Percentiles rank a stretch among this genome's conserved stretches.
These are phyloP conservation scores for Aspergillus sergii DNA, from an alignment of 2,329 filamentous ascomycete species.

Conservation along the genomic window DNA sequence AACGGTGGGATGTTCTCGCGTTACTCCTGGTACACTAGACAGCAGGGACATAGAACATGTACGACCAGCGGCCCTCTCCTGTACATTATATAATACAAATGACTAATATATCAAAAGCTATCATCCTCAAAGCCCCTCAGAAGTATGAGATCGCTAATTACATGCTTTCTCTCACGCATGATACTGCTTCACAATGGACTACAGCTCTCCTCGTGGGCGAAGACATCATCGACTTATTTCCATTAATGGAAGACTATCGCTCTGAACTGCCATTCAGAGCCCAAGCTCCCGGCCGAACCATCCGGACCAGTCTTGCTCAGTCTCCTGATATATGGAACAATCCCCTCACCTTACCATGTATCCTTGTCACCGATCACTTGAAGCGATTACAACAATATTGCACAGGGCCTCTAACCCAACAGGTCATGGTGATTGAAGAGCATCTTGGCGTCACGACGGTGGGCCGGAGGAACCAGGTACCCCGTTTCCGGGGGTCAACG, in stretches of 20 bases:
- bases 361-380: not conserved
- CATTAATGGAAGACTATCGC: not conserved
- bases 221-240: not conserved
- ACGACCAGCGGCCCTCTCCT: not conserved
- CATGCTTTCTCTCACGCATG: constrained; percentile 9
- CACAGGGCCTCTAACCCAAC: not conserved
- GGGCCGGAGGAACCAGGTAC: not conserved
- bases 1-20: not conserved
- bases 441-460: not conserved
- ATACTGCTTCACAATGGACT: not conserved
- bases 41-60: not conserved
- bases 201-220: not conserved
- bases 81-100: not conserved
- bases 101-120: not conserved
- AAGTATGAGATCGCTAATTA: constrained; percentile 12
- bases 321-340: not conserved
- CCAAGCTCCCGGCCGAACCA: not conserved
- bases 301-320: not conserved
- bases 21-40: not conserved
- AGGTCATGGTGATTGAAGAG: not conserved
- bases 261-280: not conserved
- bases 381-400: not conserved
- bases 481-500: not conserved
- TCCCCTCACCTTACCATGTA: not conserved
- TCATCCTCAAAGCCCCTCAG: constrained; percentile 9